Conservation (phyloP, 495 filamentous ascomycete species). For the Hypoxylon fragiforme region DNA sequence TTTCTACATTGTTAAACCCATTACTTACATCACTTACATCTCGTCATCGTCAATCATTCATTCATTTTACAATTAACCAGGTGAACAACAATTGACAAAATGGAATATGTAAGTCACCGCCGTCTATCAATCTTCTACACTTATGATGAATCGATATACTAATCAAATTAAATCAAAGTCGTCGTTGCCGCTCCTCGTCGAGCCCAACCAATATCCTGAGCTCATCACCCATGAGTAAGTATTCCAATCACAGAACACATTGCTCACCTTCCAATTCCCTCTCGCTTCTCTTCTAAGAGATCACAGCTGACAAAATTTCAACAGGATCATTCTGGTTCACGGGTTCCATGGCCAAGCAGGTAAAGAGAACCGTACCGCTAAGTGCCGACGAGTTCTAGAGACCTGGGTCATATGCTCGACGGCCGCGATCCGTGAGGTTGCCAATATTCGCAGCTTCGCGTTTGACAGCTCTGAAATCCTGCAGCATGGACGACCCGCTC, state of each 20-base stretch:
- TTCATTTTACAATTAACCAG: too few species aligned
- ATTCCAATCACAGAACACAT: too few species aligned
- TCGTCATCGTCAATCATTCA: too few species aligned
- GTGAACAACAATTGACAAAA: too few species aligned
- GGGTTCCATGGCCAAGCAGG: slow-evolving; percentile 6
- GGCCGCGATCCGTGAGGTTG: too few species aligned
- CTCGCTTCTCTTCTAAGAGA: background rate
- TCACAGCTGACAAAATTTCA: background rate
- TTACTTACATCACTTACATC: too few species aligned
- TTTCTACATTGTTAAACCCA: too few species aligned
- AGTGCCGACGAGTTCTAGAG: slow-evolving; percentile 11
- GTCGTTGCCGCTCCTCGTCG: background rate
- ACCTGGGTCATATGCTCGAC: slow-evolving; percentile 4
- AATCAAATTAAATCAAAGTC: background rate
- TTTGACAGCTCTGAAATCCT: slow-evolving; percentile 10
- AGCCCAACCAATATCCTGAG: background rate
- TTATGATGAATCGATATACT: too few species aligned
- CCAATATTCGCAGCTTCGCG: slow-evolving; percentile 12
- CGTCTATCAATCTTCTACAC: too few species aligned
- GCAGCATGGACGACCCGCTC: background rate
- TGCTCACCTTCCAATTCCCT: too few species aligned
- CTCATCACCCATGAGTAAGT: slow-evolving; percentile 10
- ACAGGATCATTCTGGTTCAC: slow-evolving; percentile 28
- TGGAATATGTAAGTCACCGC: too few species aligned
- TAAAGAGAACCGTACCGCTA: background rate